Evolutionary conservation across 2,329 filamentous ascomycete species (phyloP), one percentile per base, ranked within the genome.

Genomic region (Gnomoniopsis sp.): DNA sequence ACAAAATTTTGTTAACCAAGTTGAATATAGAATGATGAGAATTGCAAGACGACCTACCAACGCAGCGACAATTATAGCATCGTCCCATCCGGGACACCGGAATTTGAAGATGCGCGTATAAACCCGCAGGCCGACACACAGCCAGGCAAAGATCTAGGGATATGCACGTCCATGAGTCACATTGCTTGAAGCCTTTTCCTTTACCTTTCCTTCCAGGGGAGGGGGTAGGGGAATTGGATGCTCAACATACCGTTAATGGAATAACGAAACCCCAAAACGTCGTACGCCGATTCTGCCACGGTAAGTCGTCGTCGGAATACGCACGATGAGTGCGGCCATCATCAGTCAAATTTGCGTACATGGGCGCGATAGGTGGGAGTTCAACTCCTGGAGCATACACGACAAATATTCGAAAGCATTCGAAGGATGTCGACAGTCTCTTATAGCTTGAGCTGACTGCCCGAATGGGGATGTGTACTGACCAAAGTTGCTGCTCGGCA

Each of bases 41-140:
- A 3, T 8, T 19, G 15, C 2, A n/a, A 14, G 34, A 14, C 3
- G 1, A 21, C 60, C 2, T 49, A 65, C 63, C 53, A 62, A n/a
- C 17, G 57, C 63, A 30, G 63, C 26, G 12, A 51, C n/a, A 3
- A 65, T 58, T 21, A 65, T 57, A 8, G 59, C 30, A 38, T 65
- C 63, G 23, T 65, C 63, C 63, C 63, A 65, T n/a, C 63, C 63
- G 1, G 59, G 53, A 33, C 63, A 64, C 11, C 55, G 51, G 1
- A 62, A 36, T 10, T 59, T 14, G 17, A 59, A 56, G 17, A 58
- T 50, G 2, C 63, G 62, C 3, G 62, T 60, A 23, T 65, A 63
- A 2, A 65, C 49, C 44, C 63, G 61, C 41, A 63, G 52, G 12
- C 23, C 41, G 19, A 61, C 61, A 19, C 58, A 53, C 0, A 57